Percentiles rank a stretch among this genome's conserved stretches.
phyloP scores from a whole-genome alignment of 2,329 filamentous ascomycete species.

The Chaetomium globosum region DNA sequence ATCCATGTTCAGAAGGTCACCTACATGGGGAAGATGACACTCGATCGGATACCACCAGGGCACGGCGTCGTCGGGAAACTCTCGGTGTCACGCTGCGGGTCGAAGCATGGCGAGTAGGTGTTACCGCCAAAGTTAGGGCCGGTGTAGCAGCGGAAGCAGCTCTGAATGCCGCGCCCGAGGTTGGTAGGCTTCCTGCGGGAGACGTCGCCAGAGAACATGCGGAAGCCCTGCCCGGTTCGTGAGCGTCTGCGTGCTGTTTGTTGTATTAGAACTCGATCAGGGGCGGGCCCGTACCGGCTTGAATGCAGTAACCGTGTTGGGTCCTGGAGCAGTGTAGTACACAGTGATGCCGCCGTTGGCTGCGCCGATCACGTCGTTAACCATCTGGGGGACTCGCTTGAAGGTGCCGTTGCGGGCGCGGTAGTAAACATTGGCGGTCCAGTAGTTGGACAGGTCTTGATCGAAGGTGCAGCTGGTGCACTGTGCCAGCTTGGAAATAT shows the following conservation, averaged over 20 bases:
- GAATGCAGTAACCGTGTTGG: constrained; percentile 48
- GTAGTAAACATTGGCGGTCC: constrained; percentile 48
- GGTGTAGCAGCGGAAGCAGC: constrained; percentile 42
- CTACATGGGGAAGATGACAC: constrained; percentile 37
- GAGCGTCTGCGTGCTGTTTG: neutral
- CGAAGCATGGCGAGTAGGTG: constrained; percentile 32
- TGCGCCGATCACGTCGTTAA: constrained; percentile 51
- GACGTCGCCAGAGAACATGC: constrained; percentile 51
- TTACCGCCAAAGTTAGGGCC: constrained; percentile 37
- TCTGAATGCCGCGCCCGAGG: constrained; percentile 36
- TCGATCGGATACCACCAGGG: constrained; percentile 37
- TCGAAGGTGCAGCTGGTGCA: constrained; percentile 50
- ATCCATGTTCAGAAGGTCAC: neutral
- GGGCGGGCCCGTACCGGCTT: constrained; percentile 39
- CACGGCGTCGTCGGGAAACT: constrained; percentile 34
- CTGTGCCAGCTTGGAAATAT: constrained; percentile 41
- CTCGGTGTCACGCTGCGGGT: constrained; percentile 35
- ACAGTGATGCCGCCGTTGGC: constrained; percentile 48
- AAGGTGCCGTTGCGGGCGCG: constrained; percentile 44
- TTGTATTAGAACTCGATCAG: neutral
- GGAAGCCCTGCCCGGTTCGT: constrained; percentile 45
- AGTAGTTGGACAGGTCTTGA: constrained; percentile 50
- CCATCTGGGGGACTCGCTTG: constrained; percentile 45
- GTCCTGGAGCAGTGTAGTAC: constrained; percentile 48
- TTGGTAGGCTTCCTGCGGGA: constrained; percentile 29